Evolutionary conservation across 2,329 filamentous ascomycete genomes (phyloP), one percentile per base, ranked within the genome.

Genomic region (Beauveria bassiana): DNA sequence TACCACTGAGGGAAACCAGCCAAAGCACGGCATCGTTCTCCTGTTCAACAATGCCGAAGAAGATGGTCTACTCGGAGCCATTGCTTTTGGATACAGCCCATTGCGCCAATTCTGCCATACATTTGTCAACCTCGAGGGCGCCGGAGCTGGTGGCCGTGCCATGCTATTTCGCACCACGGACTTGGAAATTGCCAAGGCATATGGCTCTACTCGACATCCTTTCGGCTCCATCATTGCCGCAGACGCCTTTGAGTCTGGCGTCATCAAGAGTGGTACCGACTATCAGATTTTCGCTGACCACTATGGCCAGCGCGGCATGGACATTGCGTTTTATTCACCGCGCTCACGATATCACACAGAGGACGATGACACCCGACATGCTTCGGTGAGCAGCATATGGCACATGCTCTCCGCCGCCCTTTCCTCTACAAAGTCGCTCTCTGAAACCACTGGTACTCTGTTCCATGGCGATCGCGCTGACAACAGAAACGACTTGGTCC

Each of bases 11-110:
- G 86, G 81, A 10, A 85, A 90, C 65, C 86, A 86, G 69, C 93
- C 93, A 2, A 87, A 86, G 69, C 85, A 88, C 66, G 93, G 93
- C 2, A 82, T 99, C 49, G 84, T 98, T 16, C 81, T 91, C 10
- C 81, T 98, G 31, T 82, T 98, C 70, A 99, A 99, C 79, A 97
- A 98, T 70, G 93, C 90, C 42, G 95, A 99, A 71, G 95, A 99
- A 72, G 93, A 98, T 69, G 95, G 87, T 42, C 78, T 98, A 12
- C 90, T 96, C 66, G 95, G 95, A 1, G 92, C 93, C 7, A 84
- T 86, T 63, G 92, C 89, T 6, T 97, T 96, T 70, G 87, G 89
- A 31, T 86, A 91, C 66, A 91, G 93, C 71, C 90, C 92, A 0
- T 80, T 96, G 65, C 86, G 91, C 12, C 85, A 85, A 58, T 89